phyloP scores from a whole-genome alignment of 2,329 filamentous ascomycete genomes.

The Colletotrichum gloeosporioides region DNA sequence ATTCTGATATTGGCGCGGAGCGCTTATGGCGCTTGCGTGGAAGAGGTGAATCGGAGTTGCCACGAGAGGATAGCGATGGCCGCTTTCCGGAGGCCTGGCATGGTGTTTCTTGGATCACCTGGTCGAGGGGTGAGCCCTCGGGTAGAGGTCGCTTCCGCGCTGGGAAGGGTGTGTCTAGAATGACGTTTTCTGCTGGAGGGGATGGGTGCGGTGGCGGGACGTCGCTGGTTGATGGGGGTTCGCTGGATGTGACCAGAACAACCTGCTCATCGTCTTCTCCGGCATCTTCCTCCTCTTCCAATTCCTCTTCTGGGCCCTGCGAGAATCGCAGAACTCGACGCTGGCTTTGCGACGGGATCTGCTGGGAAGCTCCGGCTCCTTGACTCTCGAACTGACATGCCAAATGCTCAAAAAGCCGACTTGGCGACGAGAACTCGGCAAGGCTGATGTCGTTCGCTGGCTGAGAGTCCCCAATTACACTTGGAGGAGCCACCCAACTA shows the following conservation, averaged over 20 bases:
- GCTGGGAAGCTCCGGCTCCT: background rate
- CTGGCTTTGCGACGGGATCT: background rate
- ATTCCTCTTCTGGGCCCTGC: background rate
- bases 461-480: slow-evolving; percentile 61
- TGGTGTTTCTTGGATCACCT: slow-evolving; percentile 13
- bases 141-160: background rate
- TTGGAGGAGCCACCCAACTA: slow-evolving; percentile 51
- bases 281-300: background rate
- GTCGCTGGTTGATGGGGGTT: slow-evolving; percentile 22
- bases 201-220: background rate
- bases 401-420: slow-evolving; percentile 53
- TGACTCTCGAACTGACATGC: slow-evolving; percentile 6
- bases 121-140: background rate
- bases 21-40: slow-evolving; percentile 29
- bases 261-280: background rate
- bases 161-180: slow-evolving; percentile 11
- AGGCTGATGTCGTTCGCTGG: slow-evolving; percentile 39
- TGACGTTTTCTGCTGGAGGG: slow-evolving; percentile 19
- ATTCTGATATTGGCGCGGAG: slow-evolving; percentile 12
- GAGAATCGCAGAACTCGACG: background rate
- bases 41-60: slow-evolving; percentile 37
- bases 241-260: slow-evolving; percentile 42
- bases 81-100: slow-evolving; percentile 6
- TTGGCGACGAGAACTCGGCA: slow-evolving; percentile 49
- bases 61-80: slow-evolving; percentile 11